Base-by-base conservation (phyloP, 2,329 filamentous ascomycete genomes). In the Ophiocordyceps camponoti-saundersi region DNA sequence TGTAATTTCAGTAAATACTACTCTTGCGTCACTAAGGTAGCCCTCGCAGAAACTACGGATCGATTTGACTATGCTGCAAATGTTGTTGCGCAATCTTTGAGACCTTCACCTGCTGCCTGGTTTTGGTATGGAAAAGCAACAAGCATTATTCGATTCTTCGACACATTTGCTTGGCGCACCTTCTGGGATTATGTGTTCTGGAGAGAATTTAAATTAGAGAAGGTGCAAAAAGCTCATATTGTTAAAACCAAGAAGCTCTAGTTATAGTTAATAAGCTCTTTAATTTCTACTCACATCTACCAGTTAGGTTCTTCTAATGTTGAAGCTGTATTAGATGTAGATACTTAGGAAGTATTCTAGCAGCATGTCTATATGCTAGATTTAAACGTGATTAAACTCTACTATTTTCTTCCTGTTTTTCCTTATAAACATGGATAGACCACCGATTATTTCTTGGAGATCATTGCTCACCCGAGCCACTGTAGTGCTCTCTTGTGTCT, bases 71-170 rank as follows among this genome's bases (percentile, higher is more conserved):
- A 44, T 13, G 42, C 42, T 8, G 42, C 23, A n/a, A 36, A 50
- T 7, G 53, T 56, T 22, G 53, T 55, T 8, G 36, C 45, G 18
- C 47, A 51, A 16, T 47, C 52, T n/a, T 44, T 53, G 18, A 53
- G 45, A 26, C 47, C 49, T 15, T 23, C 29, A 18, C 32, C 49
- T 8, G 32, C 16, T 20, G 52, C 49, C 13, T 40, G 41, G 34
- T 46, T 53, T 20, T 53, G 52, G 52, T 47, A 40, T 18, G 52
- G 52, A 5, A 44, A 30, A 6, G 29, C 42, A 15, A 44, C 42
- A 6, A 20, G 6, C 26, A 44, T 44, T 3, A 32, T 44, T 3
- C 42, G 42, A 5, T 32, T 44, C 29, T 32, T 44, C 42, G 42
- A 44, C 21, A 44, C 18, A 5, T 44, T 44, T 30, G 42, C 23